Percentiles rank a stretch among this genome's conserved stretches.
These are phyloP conservation scores for Lepidopterella palustris DNA, from an alignment of 495 filamentous ascomycete genomes.

Conservation along the genomic window DNA sequence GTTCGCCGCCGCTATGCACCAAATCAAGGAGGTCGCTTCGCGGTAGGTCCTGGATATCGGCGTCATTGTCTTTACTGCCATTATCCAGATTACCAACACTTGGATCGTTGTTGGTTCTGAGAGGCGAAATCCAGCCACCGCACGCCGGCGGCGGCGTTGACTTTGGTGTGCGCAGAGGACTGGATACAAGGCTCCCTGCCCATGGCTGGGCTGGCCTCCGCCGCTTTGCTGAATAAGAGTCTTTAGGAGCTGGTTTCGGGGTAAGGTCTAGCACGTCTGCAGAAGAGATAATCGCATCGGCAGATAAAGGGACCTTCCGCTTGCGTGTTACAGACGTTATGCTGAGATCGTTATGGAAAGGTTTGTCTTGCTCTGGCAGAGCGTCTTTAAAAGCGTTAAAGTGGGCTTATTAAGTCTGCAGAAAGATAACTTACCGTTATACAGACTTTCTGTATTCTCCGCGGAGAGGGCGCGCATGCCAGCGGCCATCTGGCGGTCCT, in stretches of 20 bases:
- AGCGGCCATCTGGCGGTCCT: neutral
- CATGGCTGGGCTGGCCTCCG: neutral
- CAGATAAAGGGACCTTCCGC: constrained; percentile 9
- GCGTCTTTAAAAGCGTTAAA: neutral
- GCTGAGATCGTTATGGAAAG: neutral
- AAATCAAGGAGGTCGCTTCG: neutral
- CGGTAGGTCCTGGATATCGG: neutral
- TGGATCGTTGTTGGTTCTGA: neutral
- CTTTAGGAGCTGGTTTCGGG: neutral
- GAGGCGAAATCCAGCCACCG: neutral
- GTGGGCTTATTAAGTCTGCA: neutral
- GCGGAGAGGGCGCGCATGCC: constrained; percentile 1
- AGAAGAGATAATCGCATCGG: neutral
- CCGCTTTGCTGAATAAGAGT: neutral
- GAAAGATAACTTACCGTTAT: constrained; percentile 3
- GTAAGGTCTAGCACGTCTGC: neutral
- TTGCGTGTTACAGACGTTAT: neutral
- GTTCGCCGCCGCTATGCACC: neutral
- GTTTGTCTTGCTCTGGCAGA: neutral
- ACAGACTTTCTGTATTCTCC: neutral
- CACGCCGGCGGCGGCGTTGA: neutral
- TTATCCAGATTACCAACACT: neutral
- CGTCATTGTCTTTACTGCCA: constrained; percentile 2
- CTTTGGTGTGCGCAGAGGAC: neutral
- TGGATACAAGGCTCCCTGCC: neutral